Base-by-base conservation (phyloP, 768 basidiomycete genomes). In the Hypsizygus marmoreus region DNA sequence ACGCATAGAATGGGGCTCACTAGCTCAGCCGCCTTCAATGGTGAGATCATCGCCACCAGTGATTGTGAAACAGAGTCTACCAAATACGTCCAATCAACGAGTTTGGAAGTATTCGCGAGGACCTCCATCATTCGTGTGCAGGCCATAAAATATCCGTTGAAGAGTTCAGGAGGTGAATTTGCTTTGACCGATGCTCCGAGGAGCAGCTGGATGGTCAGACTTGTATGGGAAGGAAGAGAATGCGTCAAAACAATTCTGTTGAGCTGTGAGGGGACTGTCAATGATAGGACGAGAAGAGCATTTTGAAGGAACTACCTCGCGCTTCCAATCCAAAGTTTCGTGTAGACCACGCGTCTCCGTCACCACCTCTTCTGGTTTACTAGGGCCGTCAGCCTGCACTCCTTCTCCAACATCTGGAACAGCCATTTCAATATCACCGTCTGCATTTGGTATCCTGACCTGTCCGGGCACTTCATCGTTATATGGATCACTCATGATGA, bases 211-310 rank as follows among this genome's bases (percentile, higher is more conserved):
- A 87, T 65, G 3, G 83, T 82, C 12, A 71, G 62, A 16, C 69
- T 61, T 4, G 59, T 58, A 5, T 62, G 67, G 13, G 62, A 58
- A 1, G 68, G 65, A 23, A 68, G 60, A 2, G 68, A 67, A 61
- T 89, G 87, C 0, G 76, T 79, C 42, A 88, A 56, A n/a, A 88
- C 61, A 22, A 84, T 70, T 31, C 77, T 72, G 51, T 77, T 79
- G 36, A 88, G 64, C 87, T 89, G 51, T 13, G 13, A 56, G 28
- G 55, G 40, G 36, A 37, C 24, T 22, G 22, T 29, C 17, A 36
- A 29, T 28, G 48, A 29, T 11, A 34, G 37, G 23, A 13, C 17
- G 30, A 29, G 40, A 39, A 42, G n/a, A 17, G 10, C 6, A 8
- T 29, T 22, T 8, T 8, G 30, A 14, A 26, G 53, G 6, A 61